phyloP scores from a whole-genome alignment of 2,329 filamentous ascomycete species.

The Diaporthe velutina region DNA sequence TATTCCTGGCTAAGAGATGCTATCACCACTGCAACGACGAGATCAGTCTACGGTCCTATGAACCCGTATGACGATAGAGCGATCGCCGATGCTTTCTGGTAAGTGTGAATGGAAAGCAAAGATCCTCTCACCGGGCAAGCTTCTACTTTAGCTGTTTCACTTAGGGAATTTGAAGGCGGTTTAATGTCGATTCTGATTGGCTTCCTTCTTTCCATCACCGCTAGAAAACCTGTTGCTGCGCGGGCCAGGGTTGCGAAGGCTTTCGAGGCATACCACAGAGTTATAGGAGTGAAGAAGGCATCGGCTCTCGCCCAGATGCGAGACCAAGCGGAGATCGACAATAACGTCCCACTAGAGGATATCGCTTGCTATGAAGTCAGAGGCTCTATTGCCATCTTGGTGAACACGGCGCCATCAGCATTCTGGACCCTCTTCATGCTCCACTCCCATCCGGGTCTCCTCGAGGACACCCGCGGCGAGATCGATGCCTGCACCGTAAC shows the following conservation, averaged over 20 bases:
- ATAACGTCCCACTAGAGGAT: conserved; percentile 50
- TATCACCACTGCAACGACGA: conserved; percentile 53
- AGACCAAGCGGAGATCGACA: conserved; percentile 47
- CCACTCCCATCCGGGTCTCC: conserved; percentile 38
- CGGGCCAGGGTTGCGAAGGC: conserved; percentile 51
- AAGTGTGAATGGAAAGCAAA: conserved; percentile 21
- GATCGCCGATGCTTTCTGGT: conserved; percentile 53
- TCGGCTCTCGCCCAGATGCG: conserved; percentile 54
- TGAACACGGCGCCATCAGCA: conserved; percentile 53
- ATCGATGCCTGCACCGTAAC: conserved; percentile 29
- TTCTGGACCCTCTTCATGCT: conserved; percentile 58
- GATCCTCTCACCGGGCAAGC: no score
- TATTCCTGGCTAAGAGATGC: conserved; percentile 47
- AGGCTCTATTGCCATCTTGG: conserved; percentile 54
- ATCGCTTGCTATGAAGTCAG: conserved; percentile 57
- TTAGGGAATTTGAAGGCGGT: conserved; percentile 43
- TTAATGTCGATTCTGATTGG: conserved; percentile 44
- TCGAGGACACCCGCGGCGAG: conserved; percentile 3
- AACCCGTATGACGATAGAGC: conserved; percentile 54
- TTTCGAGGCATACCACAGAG: conserved; percentile 55
- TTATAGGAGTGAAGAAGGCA: conserved; percentile 52
- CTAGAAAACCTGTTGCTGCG: conserved; percentile 48
- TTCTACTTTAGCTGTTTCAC: neutral
- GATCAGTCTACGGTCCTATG: conserved; percentile 55
- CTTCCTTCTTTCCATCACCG: conserved; percentile 47